Evolutionary conservation across 2,329 filamentous ascomycete genomes (phyloP).

Genomic region (Pseudocercospora crystallina): DNA sequence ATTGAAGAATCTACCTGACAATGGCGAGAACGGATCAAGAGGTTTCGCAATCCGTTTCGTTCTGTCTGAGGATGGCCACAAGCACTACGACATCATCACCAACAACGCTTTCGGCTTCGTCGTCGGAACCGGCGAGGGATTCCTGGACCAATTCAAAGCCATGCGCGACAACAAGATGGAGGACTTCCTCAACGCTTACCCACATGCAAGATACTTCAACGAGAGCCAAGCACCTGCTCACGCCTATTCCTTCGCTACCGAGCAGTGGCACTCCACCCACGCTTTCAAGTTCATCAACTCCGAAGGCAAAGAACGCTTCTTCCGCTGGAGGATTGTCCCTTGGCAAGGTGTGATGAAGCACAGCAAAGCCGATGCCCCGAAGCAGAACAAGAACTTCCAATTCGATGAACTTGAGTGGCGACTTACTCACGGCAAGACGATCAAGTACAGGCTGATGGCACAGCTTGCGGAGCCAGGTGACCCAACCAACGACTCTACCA

Average conservation of each 20-base stretch:
- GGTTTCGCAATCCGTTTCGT: conserved; percentile 40
- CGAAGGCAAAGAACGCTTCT: conserved; percentile 43
- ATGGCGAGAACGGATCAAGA: conserved; percentile 27
- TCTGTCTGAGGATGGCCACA: conserved; percentile 20
- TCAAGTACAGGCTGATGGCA: conserved; percentile 49
- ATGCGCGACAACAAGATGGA: conserved; percentile 38
- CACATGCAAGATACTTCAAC: conserved; percentile 49
- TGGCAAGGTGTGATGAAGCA: conserved; percentile 38
- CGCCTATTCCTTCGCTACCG: conserved; percentile 48
- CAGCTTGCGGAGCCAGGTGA: conserved; percentile 52
- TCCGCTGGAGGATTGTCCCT: conserved; percentile 52
- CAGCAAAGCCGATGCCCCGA: conserved; percentile 37
- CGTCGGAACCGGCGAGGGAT: conserved; percentile 52
- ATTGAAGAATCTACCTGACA: conserved; percentile 20
- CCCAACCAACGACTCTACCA: conserved; percentile 46
- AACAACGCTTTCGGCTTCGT: conserved; percentile 19
- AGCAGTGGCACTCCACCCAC: conserved; percentile 50
- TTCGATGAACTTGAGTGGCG: conserved; percentile 48
- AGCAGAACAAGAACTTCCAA: conserved; percentile 46
- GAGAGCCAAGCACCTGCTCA: conserved; percentile 47
- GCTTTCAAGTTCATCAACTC: conserved; percentile 47
- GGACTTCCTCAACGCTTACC: conserved; percentile 46
- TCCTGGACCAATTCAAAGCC: conserved; percentile 49
- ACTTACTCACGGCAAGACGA: conserved; percentile 34
- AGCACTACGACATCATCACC: conserved; percentile 20